Percentiles rank a stretch among this genome's conserved stretches.
These are phyloP conservation scores for Xanthoconium separans DNA, from an alignment of 1,284 basidiomycete genomes.

Conservation along the genomic window DNA sequence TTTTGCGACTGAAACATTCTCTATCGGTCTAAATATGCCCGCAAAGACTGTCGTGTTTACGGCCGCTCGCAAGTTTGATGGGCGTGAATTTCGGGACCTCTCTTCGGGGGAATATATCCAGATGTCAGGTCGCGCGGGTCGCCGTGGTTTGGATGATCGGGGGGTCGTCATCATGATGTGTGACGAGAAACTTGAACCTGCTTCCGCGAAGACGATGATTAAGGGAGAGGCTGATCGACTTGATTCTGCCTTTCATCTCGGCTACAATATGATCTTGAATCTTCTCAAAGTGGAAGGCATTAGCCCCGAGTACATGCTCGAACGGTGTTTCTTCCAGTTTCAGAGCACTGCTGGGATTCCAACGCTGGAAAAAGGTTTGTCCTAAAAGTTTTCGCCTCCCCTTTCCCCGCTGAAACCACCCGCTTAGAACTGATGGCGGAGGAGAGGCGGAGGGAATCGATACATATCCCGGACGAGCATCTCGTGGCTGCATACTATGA, in stretches of 20 bases:
- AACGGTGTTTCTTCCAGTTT: constrained; percentile 98
- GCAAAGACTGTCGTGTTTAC: constrained; percentile 99
- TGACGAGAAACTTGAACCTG: constrained; percentile 95
- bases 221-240: constrained; percentile 97
- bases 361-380: constrained; percentile 78
- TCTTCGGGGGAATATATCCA: constrained; percentile 95
- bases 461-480: constrained; percentile 81
- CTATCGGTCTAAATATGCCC: constrained; percentile 99
- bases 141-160: constrained; percentile 96
- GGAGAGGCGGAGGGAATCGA: constrained; percentile 67
- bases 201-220: constrained; percentile 94
- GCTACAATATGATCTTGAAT: constrained; percentile 99
- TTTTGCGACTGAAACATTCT: constrained; percentile 99
- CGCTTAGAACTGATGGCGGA: constrained; percentile 70
- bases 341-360: constrained; percentile 93
- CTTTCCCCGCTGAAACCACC: constrained; percentile 3
- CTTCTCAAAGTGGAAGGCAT: constrained; percentile 99
- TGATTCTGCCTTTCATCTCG: constrained; percentile 98
- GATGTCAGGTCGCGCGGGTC: constrained; percentile 98
- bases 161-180: constrained; percentile 99
- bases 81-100: constrained; percentile 90
- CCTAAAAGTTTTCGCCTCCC: neutral
- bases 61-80: constrained; percentile 94
- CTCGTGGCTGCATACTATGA: constrained; percentile 91
- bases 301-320: constrained; percentile 98